phyloP scores from a whole-genome alignment of 2,329 filamentous ascomycete genomes.

The Sclerotiophoma versabilis region DNA sequence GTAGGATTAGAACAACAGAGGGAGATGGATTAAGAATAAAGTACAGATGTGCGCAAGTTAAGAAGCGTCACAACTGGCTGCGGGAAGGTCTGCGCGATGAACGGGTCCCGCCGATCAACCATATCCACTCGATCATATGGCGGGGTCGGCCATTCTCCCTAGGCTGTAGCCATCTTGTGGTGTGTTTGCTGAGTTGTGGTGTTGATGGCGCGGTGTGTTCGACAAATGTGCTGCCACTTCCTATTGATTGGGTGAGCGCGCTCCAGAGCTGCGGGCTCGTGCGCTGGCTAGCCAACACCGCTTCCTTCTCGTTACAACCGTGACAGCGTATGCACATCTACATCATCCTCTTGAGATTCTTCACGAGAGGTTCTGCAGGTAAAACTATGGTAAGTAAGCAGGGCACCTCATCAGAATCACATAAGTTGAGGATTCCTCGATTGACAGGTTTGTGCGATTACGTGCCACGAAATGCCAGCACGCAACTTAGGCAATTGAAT shows the following conservation, averaged over 20 bases:
- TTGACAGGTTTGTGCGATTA: too few relatives aligned
- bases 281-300: neutral
- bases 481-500: too few relatives aligned
- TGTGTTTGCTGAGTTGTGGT: constrained; percentile 1
- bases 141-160: neutral
- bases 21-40: neutral
- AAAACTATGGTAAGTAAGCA: too few relatives aligned
- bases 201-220: constrained; percentile 15
- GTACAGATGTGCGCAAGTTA: neutral
- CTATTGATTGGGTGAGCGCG: constrained; percentile 4
- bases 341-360: too few relatives aligned
- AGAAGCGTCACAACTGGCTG: neutral
- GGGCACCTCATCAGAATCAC: too few relatives aligned
- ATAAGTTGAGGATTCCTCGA: too few relatives aligned
- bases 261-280: neutral
- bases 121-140: constrained; percentile 1
- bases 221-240: neutral
- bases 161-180: constrained; percentile 1
- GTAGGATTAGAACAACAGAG: neutral
- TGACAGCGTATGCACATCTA: too few relatives aligned
- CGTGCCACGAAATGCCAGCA: too few relatives aligned
- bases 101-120: constrained; percentile 1
- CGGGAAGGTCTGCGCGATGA: constrained; percentile 1
- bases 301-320: too few relatives aligned
- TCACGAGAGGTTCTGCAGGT: too few relatives aligned